Evolutionary conservation across 345 rosid species (phyloP).

Genomic region (Gossypium arboreum): DNA sequence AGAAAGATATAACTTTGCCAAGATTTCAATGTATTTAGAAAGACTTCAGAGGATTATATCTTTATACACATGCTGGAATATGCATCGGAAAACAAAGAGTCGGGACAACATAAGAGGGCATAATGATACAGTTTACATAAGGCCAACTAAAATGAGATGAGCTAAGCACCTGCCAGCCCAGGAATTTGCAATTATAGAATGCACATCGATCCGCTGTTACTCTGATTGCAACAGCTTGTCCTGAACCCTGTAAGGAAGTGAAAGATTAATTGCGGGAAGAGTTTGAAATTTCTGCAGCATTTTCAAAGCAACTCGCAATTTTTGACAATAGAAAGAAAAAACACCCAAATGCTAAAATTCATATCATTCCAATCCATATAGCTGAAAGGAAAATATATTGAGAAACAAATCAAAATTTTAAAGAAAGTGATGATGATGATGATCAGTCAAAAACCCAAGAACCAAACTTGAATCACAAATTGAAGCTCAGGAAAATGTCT

Average conservation of each 20-base stretch:
- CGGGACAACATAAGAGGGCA: background rate
- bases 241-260: constrained; percentile 64
- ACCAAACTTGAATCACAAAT: background rate
- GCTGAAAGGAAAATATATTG: no score
- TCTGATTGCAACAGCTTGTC: constrained; percentile 94
- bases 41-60: background rate
- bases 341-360: background rate
- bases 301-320: background rate
- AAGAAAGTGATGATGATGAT: background rate
- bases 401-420: background rate
- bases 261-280: background rate
- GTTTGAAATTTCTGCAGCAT: background rate
- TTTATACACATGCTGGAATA: background rate
- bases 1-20: background rate
- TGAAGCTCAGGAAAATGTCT: no score
- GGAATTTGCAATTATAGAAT: constrained; percentile 91
- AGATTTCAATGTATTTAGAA: background rate
- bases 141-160: background rate
- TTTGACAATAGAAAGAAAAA: background rate
- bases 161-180: constrained; percentile 86
- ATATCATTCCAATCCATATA: background rate
- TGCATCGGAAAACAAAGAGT: background rate
- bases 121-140: background rate
- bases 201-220: constrained; percentile 96
- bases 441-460: background rate